Evolutionary conservation across 192 early-diverging fungal species (phyloP).

Genomic region (Gonapodya prolifera): DNA sequence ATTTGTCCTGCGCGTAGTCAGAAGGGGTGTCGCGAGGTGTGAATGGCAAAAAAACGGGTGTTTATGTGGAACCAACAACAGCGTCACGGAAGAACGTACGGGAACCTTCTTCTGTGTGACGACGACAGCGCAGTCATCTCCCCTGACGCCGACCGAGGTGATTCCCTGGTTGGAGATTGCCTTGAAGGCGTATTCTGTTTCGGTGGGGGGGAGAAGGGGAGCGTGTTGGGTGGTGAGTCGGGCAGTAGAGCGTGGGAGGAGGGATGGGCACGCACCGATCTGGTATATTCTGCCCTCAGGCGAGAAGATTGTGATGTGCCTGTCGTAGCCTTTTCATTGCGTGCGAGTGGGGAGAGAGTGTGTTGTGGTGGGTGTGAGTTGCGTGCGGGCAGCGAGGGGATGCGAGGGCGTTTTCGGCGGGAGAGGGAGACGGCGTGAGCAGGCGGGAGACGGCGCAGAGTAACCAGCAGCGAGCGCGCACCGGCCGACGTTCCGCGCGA

Average conservation of each 20-base stretch:
- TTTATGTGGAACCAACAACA: neutral
- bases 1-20: constrained; percentile 63
- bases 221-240: neutral
- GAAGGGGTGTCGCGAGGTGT: neutral
- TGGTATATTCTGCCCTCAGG: constrained; percentile 99
- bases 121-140: constrained; percentile 88
- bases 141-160: constrained; percentile 91
- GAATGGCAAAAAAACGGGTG: neutral
- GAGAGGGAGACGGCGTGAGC: no score
- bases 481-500: neutral
- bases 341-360: neutral
- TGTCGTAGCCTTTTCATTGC: constrained; percentile 67
- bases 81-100: constrained; percentile 16
- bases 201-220: neutral
- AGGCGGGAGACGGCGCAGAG: no score
- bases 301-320: constrained; percentile 99
- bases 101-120: constrained; percentile 97
- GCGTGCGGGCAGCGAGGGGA: no score
- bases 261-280: constrained; percentile 62
- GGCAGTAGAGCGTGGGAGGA: neutral
- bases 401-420: no score
- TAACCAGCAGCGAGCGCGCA: no score
- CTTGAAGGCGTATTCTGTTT: constrained; percentile 96
- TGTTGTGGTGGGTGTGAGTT: no score
- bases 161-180: constrained; percentile 96